Percentiles rank a stretch among this genome's conserved stretches.
phyloP scores from a whole-genome alignment of 2,329 filamentous ascomycete species.

The Aureobasidium sp. region DNA sequence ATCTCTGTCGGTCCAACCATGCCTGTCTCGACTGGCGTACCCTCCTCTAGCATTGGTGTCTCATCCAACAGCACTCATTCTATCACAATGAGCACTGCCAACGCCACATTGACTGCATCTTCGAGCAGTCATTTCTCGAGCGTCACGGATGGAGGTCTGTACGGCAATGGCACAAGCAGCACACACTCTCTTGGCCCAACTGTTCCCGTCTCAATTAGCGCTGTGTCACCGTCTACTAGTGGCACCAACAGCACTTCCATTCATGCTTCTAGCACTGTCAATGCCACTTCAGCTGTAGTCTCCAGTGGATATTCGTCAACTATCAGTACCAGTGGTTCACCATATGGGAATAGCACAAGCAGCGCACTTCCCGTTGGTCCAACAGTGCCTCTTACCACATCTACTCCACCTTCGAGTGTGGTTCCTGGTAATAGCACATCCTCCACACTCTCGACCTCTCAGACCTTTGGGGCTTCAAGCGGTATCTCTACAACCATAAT shows the following conservation, averaged over 20 bases:
- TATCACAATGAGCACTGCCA: background rate
- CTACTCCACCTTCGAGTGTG: background rate
- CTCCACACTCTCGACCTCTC: background rate
- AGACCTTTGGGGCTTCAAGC: background rate
- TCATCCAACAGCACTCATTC: too few relatives aligned
- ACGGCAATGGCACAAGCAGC: background rate
- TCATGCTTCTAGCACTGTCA: background rate
- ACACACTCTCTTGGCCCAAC: background rate
- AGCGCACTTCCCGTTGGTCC: background rate
- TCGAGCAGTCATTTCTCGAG: background rate
- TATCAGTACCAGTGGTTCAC: background rate
- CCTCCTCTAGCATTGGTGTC: background rate
- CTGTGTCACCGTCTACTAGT: background rate
- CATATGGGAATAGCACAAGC: background rate
- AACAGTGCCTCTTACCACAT: background rate
- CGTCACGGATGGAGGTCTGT: background rate
- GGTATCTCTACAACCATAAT: background rate
- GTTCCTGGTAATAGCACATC: background rate
- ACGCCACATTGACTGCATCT: background rate
- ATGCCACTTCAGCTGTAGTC: background rate
- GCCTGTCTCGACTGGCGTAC: background rate
- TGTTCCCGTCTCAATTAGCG: background rate
- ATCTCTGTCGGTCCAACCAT: background rate
- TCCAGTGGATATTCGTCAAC: background rate
- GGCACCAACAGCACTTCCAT: background rate